Evolutionary conservation across 202 grass and related monocot genomes (phyloP).

Genomic region (Musa balbisiana): DNA sequence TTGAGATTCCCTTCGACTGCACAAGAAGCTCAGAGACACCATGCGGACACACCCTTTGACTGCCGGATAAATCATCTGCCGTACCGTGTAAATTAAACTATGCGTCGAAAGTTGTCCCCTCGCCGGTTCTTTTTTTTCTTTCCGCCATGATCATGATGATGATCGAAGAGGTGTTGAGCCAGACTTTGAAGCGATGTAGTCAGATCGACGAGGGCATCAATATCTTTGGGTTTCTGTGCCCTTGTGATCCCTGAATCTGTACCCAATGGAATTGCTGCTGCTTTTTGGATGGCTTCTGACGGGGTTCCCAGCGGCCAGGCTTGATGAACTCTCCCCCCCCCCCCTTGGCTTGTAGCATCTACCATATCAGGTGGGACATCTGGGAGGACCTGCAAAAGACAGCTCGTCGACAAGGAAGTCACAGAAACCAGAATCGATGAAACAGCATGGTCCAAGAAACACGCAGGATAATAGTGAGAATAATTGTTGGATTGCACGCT

Average conservation of each 20-base stretch:
- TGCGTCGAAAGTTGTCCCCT: too few relatives aligned
- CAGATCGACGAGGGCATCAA: conserved; percentile 58
- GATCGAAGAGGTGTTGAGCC: conserved; percentile 54
- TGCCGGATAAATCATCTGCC: too few relatives aligned
- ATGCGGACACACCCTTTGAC: too few relatives aligned
- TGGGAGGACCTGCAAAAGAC: conserved; percentile 47
- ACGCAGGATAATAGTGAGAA: neutral
- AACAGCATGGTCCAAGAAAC: neutral
- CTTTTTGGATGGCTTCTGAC: conserved; percentile 80
- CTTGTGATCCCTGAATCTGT: conserved; percentile 45
- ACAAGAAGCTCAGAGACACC: too few relatives aligned
- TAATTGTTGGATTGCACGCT: neutral
- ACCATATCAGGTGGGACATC: conserved; percentile 94
- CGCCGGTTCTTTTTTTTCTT: neutral
- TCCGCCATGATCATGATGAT: conserved; percentile 37
- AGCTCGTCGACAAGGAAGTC: neutral
- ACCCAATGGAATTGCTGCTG: conserved; percentile 67
- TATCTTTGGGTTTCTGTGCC: conserved; percentile 65
- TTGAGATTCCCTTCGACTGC: too few relatives aligned
- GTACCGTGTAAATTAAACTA: too few relatives aligned
- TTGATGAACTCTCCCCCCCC: conserved; percentile 55
- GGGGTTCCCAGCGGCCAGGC: conserved; percentile 70
- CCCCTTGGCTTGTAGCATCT: conserved; percentile 73
- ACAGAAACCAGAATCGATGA: neutral
- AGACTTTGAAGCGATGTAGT: conserved; percentile 67